phyloP scores from a whole-genome alignment of 441 rosid genomes.

The Gossypium davidsonii region DNA sequence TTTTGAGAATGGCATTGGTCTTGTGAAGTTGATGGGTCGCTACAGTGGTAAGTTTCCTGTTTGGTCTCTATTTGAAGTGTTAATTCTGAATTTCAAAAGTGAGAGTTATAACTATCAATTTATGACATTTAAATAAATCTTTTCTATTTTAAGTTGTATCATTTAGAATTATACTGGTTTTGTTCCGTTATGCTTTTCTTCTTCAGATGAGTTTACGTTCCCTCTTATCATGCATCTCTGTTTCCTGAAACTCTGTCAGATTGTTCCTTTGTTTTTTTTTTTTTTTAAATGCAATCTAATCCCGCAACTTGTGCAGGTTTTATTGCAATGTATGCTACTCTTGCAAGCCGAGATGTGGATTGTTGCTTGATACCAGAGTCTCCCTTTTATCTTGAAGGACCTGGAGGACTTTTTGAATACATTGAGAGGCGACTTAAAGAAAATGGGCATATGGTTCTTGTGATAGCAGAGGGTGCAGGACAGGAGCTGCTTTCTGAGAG shows the following conservation, averaged over 20 bases:
- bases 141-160: not conserved
- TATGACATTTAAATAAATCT: not conserved
- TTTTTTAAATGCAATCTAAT: not conserved
- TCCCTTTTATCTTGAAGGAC: conserved; percentile 88
- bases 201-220: not conserved
- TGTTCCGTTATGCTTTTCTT: not conserved
- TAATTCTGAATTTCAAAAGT: not conserved
- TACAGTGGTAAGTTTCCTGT: conserved; percentile 62
- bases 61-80: not conserved
- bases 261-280: not conserved
- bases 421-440: conserved; percentile 79
- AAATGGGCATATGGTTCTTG: conserved; percentile 89
- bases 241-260: not conserved
- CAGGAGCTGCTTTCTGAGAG: conserved; percentile 71
- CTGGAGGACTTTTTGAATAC: conserved; percentile 79
- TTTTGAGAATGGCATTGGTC: conserved; percentile 79
- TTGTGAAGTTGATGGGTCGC: conserved; percentile 97
- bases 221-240: not conserved
- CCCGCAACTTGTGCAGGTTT: conserved; percentile 49
- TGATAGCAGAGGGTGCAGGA: conserved; percentile 95
- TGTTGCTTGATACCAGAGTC: conserved; percentile 97
- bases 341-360: conserved; percentile 96
- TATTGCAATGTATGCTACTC: conserved; percentile 95
- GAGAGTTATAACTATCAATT: not conserved
- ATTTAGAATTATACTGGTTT: not conserved